Evolutionary conservation across 2,329 filamentous ascomycete species (phyloP).

Genomic region (Calonectria hawksworthii): DNA sequence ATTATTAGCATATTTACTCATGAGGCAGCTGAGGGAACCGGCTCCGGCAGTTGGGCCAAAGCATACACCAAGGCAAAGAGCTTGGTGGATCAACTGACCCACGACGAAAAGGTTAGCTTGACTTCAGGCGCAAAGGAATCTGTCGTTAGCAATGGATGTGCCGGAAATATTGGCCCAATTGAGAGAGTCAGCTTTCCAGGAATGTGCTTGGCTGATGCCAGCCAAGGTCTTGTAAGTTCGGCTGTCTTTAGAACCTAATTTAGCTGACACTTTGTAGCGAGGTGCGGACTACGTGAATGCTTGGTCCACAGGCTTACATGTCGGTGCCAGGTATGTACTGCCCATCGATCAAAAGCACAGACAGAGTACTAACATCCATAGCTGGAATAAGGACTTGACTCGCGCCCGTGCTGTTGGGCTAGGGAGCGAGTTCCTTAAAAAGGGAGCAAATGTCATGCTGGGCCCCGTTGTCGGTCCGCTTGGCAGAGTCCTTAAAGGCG

Average conservation of each 20-base stretch:
- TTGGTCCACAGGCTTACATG: conserved; percentile 9
- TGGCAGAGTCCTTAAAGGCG: conserved; percentile 9
- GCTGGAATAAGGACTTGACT: conserved; percentile 17
- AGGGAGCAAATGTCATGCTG: conserved; percentile 7
- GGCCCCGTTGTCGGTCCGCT: conserved; percentile 13
- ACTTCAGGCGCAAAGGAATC: not conserved
- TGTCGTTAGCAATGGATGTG: not conserved
- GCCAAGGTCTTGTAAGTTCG: not conserved
- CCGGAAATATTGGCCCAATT: not conserved
- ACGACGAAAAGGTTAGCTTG: conserved; percentile 7
- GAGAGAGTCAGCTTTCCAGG: conserved; percentile 10
- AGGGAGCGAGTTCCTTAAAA: conserved; percentile 7
- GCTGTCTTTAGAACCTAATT: not conserved
- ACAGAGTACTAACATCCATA: not conserved
- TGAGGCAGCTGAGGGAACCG: not conserved
- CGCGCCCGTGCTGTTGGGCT: not conserved
- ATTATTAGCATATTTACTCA: not conserved
- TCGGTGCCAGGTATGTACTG: conserved; percentile 12
- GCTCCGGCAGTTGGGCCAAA: not conserved
- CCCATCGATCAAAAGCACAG: too few relatives aligned
- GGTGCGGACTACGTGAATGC: conserved; percentile 7
- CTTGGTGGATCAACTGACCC: not conserved
- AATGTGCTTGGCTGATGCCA: conserved; percentile 6
- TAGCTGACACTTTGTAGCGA: not conserved
- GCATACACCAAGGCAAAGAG: not conserved